Evolutionary conservation across 1,284 basidiomycete genomes (phyloP), one percentile per base, ranked within the genome.

Genomic region (Rhodotorula mucilaginosa): DNA sequence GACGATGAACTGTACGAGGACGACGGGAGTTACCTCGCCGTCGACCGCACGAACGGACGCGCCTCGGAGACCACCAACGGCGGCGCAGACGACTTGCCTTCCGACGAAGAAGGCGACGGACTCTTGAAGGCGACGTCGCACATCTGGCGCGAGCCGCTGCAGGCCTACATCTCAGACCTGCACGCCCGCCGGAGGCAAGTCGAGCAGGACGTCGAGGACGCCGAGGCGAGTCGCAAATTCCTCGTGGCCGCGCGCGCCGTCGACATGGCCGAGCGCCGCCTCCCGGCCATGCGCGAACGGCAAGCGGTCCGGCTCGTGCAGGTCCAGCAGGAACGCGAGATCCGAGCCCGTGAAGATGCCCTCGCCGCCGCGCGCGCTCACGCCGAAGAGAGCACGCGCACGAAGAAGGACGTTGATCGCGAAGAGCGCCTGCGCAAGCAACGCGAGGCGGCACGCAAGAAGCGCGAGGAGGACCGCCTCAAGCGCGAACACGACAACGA

Each of bases 71-170:
- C 16, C 29, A 47, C 23, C 46, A 54, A 54, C 47, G 52, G 21
- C 19, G 59, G 29, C 56, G 58, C 19, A 2, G 67, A 59, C 21
- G 59, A 70, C 12, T 47, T n/a, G 7, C 57, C 62, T 16, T 74
- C 70, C 47, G 75, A 76, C 65, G 73, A 74, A 12, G 73, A 76
- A 52, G 71, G 67, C 26, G 70, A 71, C 57, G 71, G 65, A 0
- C 54, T 76, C 18, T 58, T 76, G 5, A 67, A 68, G n/a, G 51
- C 75, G 39, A 76, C 75, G 21, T 59, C 64, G 16, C 73, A 76
- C 71, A 69, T 76, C 67, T 76, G 75, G 75, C 73, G 70, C 46
- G 69, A 69, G 26, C 72, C 75, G 13, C 65, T 74, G 2, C 56
- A 71, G 51, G 48, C 59, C 26, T 76, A 74, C 67, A 64, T 74